Percentiles rank a stretch among this genome's conserved stretches.
Conservation (phyloP, 805 yeast genomes). For the Metschnikowia corniflorae region DNA sequence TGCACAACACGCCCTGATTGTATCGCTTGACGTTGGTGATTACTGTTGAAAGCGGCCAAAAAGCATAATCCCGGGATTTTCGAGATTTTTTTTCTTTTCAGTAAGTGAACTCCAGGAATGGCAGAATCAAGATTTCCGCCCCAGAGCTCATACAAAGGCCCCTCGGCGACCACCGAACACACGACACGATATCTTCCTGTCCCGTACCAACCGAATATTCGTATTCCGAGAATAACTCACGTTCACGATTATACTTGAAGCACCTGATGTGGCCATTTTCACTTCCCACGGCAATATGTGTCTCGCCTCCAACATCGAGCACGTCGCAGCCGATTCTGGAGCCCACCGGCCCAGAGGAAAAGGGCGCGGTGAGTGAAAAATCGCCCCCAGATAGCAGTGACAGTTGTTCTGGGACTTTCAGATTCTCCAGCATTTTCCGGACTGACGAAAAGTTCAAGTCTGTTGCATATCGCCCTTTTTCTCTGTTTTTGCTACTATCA, state of each 20-base stretch:
- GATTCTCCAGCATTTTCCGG: background rate
- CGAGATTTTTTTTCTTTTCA: too few relatives aligned
- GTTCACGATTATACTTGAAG: slow-evolving; percentile 3
- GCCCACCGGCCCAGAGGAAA: slow-evolving; percentile 2
- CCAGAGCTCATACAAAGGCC: slow-evolving; percentile 6
- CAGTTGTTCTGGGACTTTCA: too few relatives aligned
- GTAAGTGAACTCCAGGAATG: too few relatives aligned
- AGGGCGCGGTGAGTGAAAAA: background rate
- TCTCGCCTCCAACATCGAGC: background rate
- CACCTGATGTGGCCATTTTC: slow-evolving; percentile 6
- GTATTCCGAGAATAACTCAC: background rate
- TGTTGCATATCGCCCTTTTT: too few relatives aligned
- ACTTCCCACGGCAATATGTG: slow-evolving; percentile 11
- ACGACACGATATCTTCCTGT: background rate
- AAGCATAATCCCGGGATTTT: too few relatives aligned
- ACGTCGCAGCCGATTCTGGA: slow-evolving; percentile 10
- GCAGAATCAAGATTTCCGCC: background rate
- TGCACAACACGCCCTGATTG: too few relatives aligned
- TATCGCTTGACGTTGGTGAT: too few relatives aligned
- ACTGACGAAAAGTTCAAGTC: too few relatives aligned
- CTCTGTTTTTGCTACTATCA: too few relatives aligned
- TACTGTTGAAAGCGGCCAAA: too few relatives aligned
- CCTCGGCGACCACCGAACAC: slow-evolving; percentile 6
- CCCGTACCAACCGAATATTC: background rate
- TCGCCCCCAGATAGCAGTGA: slow-evolving; percentile 2